Evolutionary conservation across 2,329 filamentous ascomycete species (phyloP).

Genomic region (Teratosphaeriaceae sp.): DNA sequence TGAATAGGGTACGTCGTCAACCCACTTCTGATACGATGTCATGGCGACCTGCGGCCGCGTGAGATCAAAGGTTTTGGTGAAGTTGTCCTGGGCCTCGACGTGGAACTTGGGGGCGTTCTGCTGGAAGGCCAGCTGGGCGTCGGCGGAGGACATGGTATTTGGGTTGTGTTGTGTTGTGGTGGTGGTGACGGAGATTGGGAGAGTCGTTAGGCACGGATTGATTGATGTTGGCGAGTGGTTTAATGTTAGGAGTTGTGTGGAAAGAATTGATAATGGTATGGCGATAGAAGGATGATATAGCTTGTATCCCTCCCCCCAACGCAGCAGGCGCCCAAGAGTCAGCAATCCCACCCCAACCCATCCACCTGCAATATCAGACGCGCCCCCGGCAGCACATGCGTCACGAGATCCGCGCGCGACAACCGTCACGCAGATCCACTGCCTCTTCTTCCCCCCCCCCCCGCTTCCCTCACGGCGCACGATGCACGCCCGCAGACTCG

Average conservation of each 20-base stretch:
- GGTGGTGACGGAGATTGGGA: not conserved
- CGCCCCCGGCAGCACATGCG: too few species aligned
- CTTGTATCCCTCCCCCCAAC: too few species aligned
- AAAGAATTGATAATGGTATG: not conserved
- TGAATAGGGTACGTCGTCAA: not conserved
- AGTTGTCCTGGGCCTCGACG: constrained; percentile 26
- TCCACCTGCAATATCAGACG: too few species aligned
- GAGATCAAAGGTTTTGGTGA: constrained; percentile 38
- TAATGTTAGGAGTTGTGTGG: not conserved
- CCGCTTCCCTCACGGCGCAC: too few species aligned
- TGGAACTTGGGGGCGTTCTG: constrained; percentile 17
- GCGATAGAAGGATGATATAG: too few species aligned
- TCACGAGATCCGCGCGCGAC: too few species aligned
- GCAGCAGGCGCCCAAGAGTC: too few species aligned
- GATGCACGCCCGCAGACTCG: too few species aligned
- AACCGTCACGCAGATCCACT: too few species aligned
- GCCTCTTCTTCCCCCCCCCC: too few species aligned
- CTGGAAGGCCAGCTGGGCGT: constrained; percentile 19
- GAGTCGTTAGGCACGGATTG: not conserved
- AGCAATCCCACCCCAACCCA: too few species aligned
- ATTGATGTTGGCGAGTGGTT: constrained; percentile 2
- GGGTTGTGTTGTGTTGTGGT: not conserved
- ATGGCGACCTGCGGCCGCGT: constrained; percentile 35
- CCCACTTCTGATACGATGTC: constrained; percentile 39
- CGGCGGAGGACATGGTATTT: constrained; percentile 18